Evolutionary conservation across 2,329 filamentous ascomycete species (phyloP).

Genomic region (Colletotrichum nymphaeae): DNA sequence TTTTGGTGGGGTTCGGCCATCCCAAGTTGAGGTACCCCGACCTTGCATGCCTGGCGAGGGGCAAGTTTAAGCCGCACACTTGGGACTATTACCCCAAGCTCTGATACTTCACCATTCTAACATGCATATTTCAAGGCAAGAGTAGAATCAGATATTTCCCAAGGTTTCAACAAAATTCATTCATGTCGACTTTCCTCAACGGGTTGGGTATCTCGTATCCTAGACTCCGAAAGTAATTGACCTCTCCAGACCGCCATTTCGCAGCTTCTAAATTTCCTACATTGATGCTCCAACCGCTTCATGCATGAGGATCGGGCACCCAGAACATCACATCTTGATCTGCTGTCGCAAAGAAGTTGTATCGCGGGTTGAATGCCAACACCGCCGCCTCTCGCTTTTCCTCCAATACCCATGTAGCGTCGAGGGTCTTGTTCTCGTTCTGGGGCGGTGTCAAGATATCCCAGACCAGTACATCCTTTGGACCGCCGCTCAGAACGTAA

Average conservation of each 20-base stretch:
- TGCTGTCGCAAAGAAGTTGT: conserved; percentile 90
- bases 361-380: conserved; percentile 89
- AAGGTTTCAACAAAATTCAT: not conserved
- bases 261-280: not conserved
- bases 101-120: not conserved
- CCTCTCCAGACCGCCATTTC: not conserved
- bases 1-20: conserved; percentile 28
- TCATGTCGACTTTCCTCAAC: not conserved
- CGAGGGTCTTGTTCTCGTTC: conserved; percentile 67
- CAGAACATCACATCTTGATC: conserved; percentile 87
- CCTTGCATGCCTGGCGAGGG: not conserved
- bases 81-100: not conserved
- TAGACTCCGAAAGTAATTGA: conserved; percentile 26
- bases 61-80: not conserved
- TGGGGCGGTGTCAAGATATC: conserved; percentile 72
- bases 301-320: conserved; percentile 75
- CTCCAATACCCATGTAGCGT: conserved; percentile 72
- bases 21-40: not conserved
- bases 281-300: conserved; percentile 34
- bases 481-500: conserved; percentile 84
- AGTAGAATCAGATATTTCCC: not conserved
- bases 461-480: conserved; percentile 85
- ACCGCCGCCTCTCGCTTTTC: conserved; percentile 78
- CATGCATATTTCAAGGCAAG: too few species aligned
- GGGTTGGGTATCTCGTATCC: conserved; percentile 28